Evolutionary conservation across 257 asterid species (phyloP).

Genomic region (Cordia subcordata): DNA sequence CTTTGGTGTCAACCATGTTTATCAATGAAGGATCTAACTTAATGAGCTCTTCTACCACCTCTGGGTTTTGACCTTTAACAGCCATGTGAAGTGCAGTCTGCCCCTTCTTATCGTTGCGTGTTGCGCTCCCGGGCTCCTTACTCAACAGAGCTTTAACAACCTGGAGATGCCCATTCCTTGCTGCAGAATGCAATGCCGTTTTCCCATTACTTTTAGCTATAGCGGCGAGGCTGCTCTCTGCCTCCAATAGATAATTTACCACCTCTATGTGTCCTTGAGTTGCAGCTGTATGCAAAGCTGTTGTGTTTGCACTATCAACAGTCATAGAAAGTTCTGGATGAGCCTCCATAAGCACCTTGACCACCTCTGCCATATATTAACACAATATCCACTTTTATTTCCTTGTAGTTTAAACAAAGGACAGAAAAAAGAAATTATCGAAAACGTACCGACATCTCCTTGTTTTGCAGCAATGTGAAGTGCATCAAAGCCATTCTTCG

Average conservation of each 20-base stretch:
- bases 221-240: conserved; percentile 30
- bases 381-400: neutral
- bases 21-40: conserved; percentile 23
- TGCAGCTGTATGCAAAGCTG: conserved; percentile 46
- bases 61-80: conserved; percentile 43
- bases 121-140: conserved; percentile 24
- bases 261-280: conserved; percentile 39
- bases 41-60: conserved; percentile 36
- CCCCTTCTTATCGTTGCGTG: conserved; percentile 41
- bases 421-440: neutral
- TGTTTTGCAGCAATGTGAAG: conserved; percentile 50
- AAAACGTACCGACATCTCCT: conserved; percentile 41
- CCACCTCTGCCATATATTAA: conserved; percentile 25
- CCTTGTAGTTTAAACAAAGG: neutral
- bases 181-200: conserved; percentile 46
- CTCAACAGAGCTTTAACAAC: conserved; percentile 37
- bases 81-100: conserved; percentile 56
- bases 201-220: conserved; percentile 45
- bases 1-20: conserved; percentile 36
- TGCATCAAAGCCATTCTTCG: conserved; percentile 45
- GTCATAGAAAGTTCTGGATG: conserved; percentile 50
- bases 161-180: conserved; percentile 44
- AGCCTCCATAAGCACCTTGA: conserved; percentile 38
- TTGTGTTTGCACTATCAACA: conserved; percentile 37
- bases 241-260: conserved; percentile 35